These are phyloP conservation scores for Viridothelium virens DNA, from an alignment of 495 filamentous ascomycete species.

Conservation along the genomic window DNA sequence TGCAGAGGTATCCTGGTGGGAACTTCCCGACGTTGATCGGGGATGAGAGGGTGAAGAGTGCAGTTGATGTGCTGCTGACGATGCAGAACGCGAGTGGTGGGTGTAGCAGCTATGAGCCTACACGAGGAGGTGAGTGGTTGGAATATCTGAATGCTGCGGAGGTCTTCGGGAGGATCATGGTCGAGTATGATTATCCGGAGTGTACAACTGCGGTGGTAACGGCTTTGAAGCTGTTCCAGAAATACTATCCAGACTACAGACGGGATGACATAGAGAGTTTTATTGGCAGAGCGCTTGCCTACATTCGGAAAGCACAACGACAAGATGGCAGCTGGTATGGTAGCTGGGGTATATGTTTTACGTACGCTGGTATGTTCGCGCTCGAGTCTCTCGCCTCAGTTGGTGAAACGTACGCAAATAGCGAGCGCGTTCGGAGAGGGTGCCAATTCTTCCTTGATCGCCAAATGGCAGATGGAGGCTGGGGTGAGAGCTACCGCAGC, in stretches of 20 bases:
- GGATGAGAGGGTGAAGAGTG: constrained; percentile 68
- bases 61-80: constrained; percentile 81
- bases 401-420: constrained; percentile 73
- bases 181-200: constrained; percentile 95
- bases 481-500: constrained; percentile 90
- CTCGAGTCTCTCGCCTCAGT: constrained; percentile 74
- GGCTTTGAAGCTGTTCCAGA: constrained; percentile 70
- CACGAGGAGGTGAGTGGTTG: constrained; percentile 64
- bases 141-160: constrained; percentile 91
- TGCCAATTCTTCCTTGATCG: constrained; percentile 79
- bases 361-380: constrained; percentile 93
- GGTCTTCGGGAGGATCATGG: constrained; percentile 95
- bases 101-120: constrained; percentile 83
- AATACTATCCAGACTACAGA: constrained; percentile 74
- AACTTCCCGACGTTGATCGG: constrained; percentile 65
- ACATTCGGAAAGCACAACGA: constrained; percentile 74
- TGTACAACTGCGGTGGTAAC: constrained; percentile 96
- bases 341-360: constrained; percentile 96
- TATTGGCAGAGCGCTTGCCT: constrained; percentile 61
- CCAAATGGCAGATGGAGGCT: constrained; percentile 83
- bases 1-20: constrained; percentile 63
- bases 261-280: constrained; percentile 63
- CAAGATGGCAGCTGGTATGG: constrained; percentile 90
- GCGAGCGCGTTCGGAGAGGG: constrained; percentile 57
- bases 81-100: constrained; percentile 88